Conservation (phyloP, 2,329 filamentous ascomycete genomes). For the Orbilia blumenaviensis region DNA sequence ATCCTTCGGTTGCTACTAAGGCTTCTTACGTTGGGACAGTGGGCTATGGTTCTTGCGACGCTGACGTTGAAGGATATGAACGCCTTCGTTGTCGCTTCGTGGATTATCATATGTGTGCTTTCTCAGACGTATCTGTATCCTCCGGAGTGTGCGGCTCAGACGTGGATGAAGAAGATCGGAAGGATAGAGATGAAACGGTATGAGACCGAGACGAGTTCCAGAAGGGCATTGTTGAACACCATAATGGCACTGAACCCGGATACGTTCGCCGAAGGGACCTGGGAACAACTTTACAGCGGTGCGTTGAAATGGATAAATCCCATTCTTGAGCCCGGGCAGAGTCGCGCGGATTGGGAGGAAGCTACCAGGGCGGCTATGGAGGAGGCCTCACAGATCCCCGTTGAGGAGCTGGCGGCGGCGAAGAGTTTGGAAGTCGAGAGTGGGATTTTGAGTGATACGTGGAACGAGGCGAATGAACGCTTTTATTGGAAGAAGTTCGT, state of each 20-base stretch:
- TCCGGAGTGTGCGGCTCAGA: conserved; percentile 6
- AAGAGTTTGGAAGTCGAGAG: neutral
- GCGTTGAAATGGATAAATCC: conserved; percentile 45
- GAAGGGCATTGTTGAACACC: conserved; percentile 30
- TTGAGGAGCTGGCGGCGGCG: conserved; percentile 21
- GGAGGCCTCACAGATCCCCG: neutral
- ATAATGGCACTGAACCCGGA: conserved; percentile 42
- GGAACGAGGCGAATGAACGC: conserved; percentile 31
- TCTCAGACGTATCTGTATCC: conserved; percentile 21
- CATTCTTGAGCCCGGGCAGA: conserved; percentile 25
- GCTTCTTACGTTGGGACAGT: conserved; percentile 21
- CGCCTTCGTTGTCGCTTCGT: conserved; percentile 30
- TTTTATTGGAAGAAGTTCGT: conserved; percentile 46
- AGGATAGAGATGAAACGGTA: conserved; percentile 39
- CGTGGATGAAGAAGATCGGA: conserved; percentile 38
- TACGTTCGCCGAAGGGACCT: conserved; percentile 29
- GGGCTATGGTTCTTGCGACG: conserved; percentile 36
- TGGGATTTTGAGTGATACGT: conserved; percentile 28
- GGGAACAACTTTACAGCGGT: conserved; percentile 34
- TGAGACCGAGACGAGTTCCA: conserved; percentile 24
- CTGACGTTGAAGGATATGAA: conserved; percentile 31
- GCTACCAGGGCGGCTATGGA: conserved; percentile 30
- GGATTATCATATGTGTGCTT: conserved; percentile 41
- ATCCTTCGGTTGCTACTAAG: conserved; percentile 18
- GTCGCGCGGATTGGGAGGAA: conserved; percentile 35